Evolutionary conservation across 176 grass and related monocot species (phyloP), one percentile per base, ranked within the genome.

Genomic region (Eremochloa ophiuroides): DNA sequence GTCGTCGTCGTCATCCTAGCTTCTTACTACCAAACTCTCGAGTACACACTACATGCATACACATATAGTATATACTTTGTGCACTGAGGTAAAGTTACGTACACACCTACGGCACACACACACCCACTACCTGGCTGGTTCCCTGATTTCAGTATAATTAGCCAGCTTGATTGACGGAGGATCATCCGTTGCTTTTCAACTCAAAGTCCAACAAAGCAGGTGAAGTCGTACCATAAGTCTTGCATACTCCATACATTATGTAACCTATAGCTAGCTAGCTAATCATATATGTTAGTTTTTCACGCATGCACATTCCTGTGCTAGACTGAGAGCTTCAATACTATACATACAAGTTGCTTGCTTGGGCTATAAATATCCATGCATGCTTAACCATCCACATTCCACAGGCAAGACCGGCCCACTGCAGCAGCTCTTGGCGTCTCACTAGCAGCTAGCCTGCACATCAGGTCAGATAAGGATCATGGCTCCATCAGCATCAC

Each of bases 131-230:
- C 4, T 37, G 35, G 6, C 7, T n/a, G 20, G 2, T 55, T 55
- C n/a, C 16, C 51, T 55, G 48, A 55, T 3, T n/a, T 35, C 33
- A 51, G 5, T 37, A 39, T 10, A n/a, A n/a, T n/a, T 10, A 15
- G 27, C 40, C 68, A 58, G 53, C 68, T 71, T 71, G 40, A 71
- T 71, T 71, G 68, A 0, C 68, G 68, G 40, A 44, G 15, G 68
- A 46, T 44, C 23, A 71, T 29, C 26, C 15, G 11, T 28, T 69
- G 38, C 23, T 71, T 71, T 71, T 71, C 69, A 47, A 47, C 41
- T 47, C 69, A 30, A 71, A 46, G 69, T 46, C 41, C 69, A 71
- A 71, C 69, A 18, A 43, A 71, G 69, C 43, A 71, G n/a, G n/a
- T n/a, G n/a, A n/a, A n/a, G n/a, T n/a, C n/a, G n/a, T n/a, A n/a